These are phyloP conservation scores for Elaeis guineensis DNA, from an alignment of 176 grass and related monocot species.

Conservation along the genomic window DNA sequence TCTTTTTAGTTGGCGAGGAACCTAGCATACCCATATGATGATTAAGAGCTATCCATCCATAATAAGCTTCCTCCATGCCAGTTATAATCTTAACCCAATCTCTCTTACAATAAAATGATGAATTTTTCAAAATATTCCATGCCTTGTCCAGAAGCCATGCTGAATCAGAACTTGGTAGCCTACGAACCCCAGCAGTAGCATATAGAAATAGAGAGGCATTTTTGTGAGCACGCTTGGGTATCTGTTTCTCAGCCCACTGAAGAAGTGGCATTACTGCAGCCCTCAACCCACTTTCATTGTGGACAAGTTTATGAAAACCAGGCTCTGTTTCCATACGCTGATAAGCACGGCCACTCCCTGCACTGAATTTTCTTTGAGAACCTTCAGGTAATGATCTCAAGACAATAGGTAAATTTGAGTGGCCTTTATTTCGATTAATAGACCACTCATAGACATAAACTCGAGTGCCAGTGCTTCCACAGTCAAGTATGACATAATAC, in stretches of 20 bases:
- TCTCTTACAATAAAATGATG: constrained; percentile 85
- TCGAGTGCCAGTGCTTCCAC: constrained; percentile 90
- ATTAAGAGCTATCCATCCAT: constrained; percentile 97
- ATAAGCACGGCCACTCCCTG: constrained; percentile 72
- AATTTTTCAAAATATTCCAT: constrained; percentile 92
- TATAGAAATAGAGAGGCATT: constrained; percentile 83
- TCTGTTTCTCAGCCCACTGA: constrained; percentile 78
- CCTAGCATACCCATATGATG: constrained; percentile 67
- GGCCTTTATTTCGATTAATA: constrained; percentile 48
- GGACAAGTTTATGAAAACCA: constrained; percentile 88
- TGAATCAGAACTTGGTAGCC: constrained; percentile 74
- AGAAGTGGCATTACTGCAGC: constrained; percentile 80
- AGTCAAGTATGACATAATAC: constrained; percentile 97
- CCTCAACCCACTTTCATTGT: constrained; percentile 70
- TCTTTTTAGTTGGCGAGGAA: constrained; percentile 53
- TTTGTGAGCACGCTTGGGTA: constrained; percentile 65
- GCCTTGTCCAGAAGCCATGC: constrained; percentile 87
- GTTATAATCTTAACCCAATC: constrained; percentile 84
- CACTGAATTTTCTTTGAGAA: constrained; percentile 54
- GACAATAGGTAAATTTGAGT: constrained; percentile 53
- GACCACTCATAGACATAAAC: constrained; percentile 92
- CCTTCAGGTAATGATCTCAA: constrained; percentile 67
- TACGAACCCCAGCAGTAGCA: constrained; percentile 91
- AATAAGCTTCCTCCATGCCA: constrained; percentile 99
- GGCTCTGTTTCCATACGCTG: constrained; percentile 96